These are phyloP conservation scores for Podaxis sp. DNA, from an alignment of 768 basidiomycete species.

Conservation along the genomic window DNA sequence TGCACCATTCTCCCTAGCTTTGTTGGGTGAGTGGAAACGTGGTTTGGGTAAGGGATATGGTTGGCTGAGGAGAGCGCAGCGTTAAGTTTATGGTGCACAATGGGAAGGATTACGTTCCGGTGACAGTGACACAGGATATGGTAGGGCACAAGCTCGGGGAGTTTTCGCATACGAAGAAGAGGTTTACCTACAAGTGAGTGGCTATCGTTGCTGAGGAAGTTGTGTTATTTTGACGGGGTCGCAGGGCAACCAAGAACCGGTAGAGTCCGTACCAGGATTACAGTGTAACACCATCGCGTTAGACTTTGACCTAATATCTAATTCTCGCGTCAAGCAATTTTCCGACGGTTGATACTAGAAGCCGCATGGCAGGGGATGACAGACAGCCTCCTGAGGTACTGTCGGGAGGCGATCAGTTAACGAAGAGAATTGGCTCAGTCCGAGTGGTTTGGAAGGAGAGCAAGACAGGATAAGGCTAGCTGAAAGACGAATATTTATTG, in stretches of 20 bases:
- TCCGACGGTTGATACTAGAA: too few species aligned
- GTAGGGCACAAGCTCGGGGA: conserved; percentile 98
- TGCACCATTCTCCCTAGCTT: conserved; percentile 96
- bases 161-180: conserved; percentile 88
- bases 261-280: background rate
- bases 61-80: conserved; percentile 35
- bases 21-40: conserved; percentile 68
- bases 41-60: background rate
- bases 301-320: background rate
- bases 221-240: background rate
- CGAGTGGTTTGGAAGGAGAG: too few species aligned
- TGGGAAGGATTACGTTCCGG: conserved; percentile 85
- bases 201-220: too few species aligned
- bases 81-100: conserved; percentile 93
- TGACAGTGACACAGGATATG: conserved; percentile 93
- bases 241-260: conserved; percentile 14
- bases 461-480: too few species aligned
- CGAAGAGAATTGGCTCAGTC: too few species aligned
- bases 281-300: too few species aligned
- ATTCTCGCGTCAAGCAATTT: too few species aligned
- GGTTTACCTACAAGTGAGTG: conserved; percentile 82
- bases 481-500: too few species aligned
- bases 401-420: too few species aligned
- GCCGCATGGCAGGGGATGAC: too few species aligned
- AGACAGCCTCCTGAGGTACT: too few species aligned